Percentiles rank a stretch among this genome's conserved stretches.
These are phyloP conservation scores for Silene coronaria DNA, from an alignment of 179 eudicot species.

Conservation along the genomic window DNA sequence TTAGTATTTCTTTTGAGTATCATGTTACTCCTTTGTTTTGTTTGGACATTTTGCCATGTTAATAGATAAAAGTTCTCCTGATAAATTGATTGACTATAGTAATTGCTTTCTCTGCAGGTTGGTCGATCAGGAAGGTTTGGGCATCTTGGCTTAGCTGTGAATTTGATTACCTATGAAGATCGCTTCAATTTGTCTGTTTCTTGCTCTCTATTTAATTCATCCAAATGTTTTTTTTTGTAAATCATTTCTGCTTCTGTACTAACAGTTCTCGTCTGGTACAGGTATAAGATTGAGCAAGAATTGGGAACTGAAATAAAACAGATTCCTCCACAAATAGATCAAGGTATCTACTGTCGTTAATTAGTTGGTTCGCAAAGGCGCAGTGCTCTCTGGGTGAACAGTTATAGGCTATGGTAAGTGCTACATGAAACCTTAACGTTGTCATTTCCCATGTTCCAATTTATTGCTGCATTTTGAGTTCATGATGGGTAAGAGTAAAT, in stretches of 20 bases:
- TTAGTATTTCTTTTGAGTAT: background rate
- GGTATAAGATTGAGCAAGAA: constrained; percentile 68
- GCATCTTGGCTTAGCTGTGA: constrained; percentile 88
- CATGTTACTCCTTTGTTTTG: background rate
- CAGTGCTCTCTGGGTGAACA: constrained; percentile 16
- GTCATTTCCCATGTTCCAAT: background rate
- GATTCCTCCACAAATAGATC: constrained; percentile 44
- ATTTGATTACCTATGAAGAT: constrained; percentile 86
- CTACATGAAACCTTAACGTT: background rate
- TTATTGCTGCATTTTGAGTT: background rate
- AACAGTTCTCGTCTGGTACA: constrained; percentile 23
- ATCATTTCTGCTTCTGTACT: constrained; percentile 1
- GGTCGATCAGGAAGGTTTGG: constrained; percentile 95
- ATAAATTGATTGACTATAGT: background rate
- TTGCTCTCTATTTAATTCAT: background rate
- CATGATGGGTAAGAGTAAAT: background rate
- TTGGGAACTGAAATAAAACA: constrained; percentile 49
- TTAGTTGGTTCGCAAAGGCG: background rate
- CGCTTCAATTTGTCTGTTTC: constrained; percentile 75
- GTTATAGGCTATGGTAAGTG: constrained; percentile 24
- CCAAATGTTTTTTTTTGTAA: background rate
- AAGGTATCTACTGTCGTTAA: constrained; percentile 33
- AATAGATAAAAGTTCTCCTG: background rate
- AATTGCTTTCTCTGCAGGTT: constrained; percentile 38
- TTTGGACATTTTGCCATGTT: background rate